Conservation (phyloP, 78 protist species). For the Dictyostelium intermedium region DNA sequence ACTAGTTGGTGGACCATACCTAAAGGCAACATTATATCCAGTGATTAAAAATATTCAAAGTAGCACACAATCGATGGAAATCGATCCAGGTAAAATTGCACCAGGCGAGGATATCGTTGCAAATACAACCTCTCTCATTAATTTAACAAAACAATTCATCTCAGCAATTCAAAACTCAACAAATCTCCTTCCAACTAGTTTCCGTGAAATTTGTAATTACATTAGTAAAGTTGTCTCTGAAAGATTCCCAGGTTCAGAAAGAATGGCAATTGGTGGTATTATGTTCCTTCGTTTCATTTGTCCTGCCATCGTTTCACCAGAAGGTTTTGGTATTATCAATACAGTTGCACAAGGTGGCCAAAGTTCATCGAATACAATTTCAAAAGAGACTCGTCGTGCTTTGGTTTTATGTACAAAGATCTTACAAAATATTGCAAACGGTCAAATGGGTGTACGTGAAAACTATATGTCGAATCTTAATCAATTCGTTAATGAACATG, state of each 20-base stretch:
- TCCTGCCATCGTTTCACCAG: conserved; percentile 68
- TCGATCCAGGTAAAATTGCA: conserved; percentile 56
- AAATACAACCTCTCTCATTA: conserved; percentile 21
- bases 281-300: conserved; percentile 73
- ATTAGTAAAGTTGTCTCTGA: conserved; percentile 48
- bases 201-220: conserved; percentile 41
- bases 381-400: conserved; percentile 46
- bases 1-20: conserved; percentile 66
- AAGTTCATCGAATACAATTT: not conserved
- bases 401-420: conserved; percentile 47
- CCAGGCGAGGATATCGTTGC: conserved; percentile 34
- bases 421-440: conserved; percentile 80
- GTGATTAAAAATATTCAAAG: conserved; percentile 14
- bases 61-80: conserved; percentile 28
- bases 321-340: conserved; percentile 40
- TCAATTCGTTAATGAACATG: conserved; percentile 44
- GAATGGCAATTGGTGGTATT: conserved; percentile 80
- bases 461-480: conserved; percentile 51
- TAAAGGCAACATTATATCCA: conserved; percentile 36
- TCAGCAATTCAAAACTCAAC: conserved; percentile 39
- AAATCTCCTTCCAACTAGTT: not conserved
- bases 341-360: not conserved
- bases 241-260: conserved; percentile 60
- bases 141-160: conserved; percentile 12
- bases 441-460: conserved; percentile 79